Conservation (phyloP, 1,284 basidiomycete genomes). For the Cutaneotrichosporon sp. region DNA sequence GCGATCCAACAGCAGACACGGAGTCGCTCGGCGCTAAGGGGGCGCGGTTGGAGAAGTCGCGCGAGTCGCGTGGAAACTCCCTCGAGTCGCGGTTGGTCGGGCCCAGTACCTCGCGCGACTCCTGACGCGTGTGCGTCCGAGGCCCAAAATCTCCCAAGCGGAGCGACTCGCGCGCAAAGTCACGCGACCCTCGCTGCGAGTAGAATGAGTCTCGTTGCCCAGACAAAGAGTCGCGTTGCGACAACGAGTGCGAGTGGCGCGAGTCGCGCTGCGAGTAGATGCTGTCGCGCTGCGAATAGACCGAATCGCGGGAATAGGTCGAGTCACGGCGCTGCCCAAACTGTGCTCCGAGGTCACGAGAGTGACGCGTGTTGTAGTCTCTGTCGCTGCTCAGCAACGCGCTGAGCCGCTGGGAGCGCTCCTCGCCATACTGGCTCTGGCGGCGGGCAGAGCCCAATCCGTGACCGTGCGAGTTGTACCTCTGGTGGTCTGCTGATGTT, state of each 20-base stretch:
- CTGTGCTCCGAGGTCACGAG: slow-evolving; percentile 10
- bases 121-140: background rate
- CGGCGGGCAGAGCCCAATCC: slow-evolving; percentile 3
- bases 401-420: slow-evolving; percentile 50
- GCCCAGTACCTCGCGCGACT: background rate
- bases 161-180: slow-evolving; percentile 1
- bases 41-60: slow-evolving; percentile 12
- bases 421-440: slow-evolving; percentile 10
- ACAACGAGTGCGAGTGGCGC: slow-evolving; percentile 4
- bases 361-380: slow-evolving; percentile 15
- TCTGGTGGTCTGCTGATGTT: slow-evolving; percentile 21
- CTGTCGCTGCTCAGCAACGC: slow-evolving; percentile 59
- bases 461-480: slow-evolving; percentile 16
- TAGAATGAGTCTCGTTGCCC: slow-evolving; percentile 4
- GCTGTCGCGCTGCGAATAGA: slow-evolving; percentile 3
- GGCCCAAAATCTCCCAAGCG: background rate
- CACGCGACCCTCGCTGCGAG: slow-evolving; percentile 9
- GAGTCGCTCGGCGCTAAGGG: slow-evolving; percentile 42
- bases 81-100: slow-evolving; percentile 3
- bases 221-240: background rate
- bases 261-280: slow-evolving; percentile 8
- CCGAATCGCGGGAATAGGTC: slow-evolving; percentile 4
- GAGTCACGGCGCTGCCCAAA: slow-evolving; percentile 12
- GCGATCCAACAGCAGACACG: slow-evolving; percentile 37
- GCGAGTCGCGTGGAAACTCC: slow-evolving; percentile 9